Evolutionary conservation across 2,329 filamentous ascomycete genomes (phyloP).

Genomic region (Diaporthe ilicicola): DNA sequence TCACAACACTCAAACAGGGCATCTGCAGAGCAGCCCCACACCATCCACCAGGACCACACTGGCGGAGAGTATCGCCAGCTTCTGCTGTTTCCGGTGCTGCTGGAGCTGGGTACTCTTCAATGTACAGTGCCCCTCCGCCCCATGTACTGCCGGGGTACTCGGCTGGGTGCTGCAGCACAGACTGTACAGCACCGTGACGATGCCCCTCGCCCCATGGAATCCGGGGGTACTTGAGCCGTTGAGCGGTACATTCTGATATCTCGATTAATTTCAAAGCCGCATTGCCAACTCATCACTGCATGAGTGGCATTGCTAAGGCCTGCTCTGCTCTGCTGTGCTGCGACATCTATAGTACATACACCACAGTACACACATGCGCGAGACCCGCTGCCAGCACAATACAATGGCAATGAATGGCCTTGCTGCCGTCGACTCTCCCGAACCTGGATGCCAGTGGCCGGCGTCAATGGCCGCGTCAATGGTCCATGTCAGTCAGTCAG

Average conservation of each 20-base stretch:
- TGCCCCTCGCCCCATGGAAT: conserved; percentile 9
- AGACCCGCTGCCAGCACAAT: background rate
- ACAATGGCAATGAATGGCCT: background rate
- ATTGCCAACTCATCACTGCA: conserved; percentile 83
- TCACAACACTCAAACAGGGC: background rate
- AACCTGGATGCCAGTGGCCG: background rate
- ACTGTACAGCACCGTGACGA: background rate
- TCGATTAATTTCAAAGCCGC: conserved; percentile 63
- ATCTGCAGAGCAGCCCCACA: conserved; percentile 7
- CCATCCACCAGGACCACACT: conserved; percentile 15
- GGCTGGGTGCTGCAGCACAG: background rate
- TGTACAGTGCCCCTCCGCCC: background rate
- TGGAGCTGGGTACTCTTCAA: background rate
- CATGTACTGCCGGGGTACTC: conserved; percentile 15
- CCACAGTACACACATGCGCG: conserved; percentile 1
- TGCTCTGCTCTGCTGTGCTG: conserved; percentile 52
- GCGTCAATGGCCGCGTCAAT: background rate
- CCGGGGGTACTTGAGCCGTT: conserved; percentile 27
- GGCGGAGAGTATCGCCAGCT: conserved; percentile 17
- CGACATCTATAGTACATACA: conserved; percentile 19
- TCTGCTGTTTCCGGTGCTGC: conserved; percentile 1
- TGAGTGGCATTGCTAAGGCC: conserved; percentile 55
- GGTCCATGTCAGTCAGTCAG: no score
- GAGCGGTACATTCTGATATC: conserved; percentile 35
- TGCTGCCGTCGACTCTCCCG: conserved; percentile 31